Conservation (phyloP, 83 land plant species). For the Diphasiastrum complanatum region DNA sequence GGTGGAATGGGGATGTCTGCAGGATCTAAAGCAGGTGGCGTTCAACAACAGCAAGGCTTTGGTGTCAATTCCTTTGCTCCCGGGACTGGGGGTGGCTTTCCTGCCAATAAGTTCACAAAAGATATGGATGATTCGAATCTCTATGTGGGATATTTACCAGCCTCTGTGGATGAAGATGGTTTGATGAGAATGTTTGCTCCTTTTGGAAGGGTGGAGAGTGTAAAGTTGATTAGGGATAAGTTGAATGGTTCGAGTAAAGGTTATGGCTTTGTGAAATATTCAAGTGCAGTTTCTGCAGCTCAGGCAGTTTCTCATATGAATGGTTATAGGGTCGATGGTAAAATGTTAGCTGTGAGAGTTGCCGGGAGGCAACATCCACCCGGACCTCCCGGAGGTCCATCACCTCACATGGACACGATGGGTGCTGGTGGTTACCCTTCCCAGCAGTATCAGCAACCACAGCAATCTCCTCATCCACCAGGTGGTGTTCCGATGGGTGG, state of each 20-base stretch:
- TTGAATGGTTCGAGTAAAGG: constrained; percentile 5
- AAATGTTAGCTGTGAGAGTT: constrained; percentile 2
- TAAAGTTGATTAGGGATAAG: background rate
- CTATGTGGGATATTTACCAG: constrained; percentile 6
- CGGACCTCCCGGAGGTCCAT: background rate
- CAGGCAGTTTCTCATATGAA: constrained; percentile 11
- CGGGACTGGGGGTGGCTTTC: too few relatives aligned
- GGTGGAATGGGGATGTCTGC: background rate
- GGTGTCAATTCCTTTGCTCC: too few relatives aligned
- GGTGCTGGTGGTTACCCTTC: background rate
- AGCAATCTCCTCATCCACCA: constrained; percentile 1
- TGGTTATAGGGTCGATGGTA: constrained; percentile 9
- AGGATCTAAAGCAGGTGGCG: background rate
- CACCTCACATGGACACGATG: background rate
- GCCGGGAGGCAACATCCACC: constrained; percentile 1
- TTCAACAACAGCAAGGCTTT: too few relatives aligned
- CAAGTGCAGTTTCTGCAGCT: constrained; percentile 2
- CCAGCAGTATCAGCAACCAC: background rate
- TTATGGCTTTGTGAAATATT: constrained; percentile 15
- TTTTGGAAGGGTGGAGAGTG: constrained; percentile 8
- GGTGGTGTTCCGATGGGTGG: background rate
- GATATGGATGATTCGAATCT: background rate
- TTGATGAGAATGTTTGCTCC: constrained; percentile 3
- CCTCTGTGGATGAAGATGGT: background rate
- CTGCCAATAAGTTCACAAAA: too few relatives aligned